Conservation (phyloP, 495 filamentous ascomycete genomes). For the Lichina pygmaea region DNA sequence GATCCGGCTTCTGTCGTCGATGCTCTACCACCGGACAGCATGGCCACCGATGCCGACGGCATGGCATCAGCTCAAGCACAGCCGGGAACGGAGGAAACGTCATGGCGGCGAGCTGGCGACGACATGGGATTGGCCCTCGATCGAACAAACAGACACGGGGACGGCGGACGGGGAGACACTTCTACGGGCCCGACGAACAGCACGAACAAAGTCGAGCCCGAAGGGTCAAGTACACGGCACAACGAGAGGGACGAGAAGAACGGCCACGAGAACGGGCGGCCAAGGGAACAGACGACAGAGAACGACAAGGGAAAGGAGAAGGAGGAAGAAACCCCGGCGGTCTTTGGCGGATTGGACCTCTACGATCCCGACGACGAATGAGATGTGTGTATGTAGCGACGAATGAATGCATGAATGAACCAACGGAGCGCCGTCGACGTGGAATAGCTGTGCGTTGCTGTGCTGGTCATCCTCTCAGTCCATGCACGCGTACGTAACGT, state of each 20-base stretch:
- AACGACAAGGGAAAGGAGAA: conserved; percentile 12
- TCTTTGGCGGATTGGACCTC: conserved; percentile 11
- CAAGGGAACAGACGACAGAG: conserved; percentile 7
- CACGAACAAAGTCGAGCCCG: conserved; percentile 18
- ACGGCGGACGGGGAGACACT: conserved; percentile 25
- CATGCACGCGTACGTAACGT: too few relatives aligned
- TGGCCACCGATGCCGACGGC: too few relatives aligned
- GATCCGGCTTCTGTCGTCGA: conserved; percentile 11
- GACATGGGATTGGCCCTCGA: too few relatives aligned
- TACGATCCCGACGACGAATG: conserved; percentile 10
- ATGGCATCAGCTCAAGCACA: too few relatives aligned
- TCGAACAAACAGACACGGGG: conserved; percentile 5
- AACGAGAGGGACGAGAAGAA: conserved; percentile 5
- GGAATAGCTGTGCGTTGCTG: too few relatives aligned
- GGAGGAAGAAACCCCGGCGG: conserved; percentile 3
- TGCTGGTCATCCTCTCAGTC: too few relatives aligned
- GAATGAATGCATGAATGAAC: too few relatives aligned
- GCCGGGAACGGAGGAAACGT: too few relatives aligned
- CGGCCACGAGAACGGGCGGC: conserved; percentile 10
- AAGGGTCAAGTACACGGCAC: conserved; percentile 3
- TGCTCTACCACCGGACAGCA: not conserved
- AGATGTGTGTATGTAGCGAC: not conserved
- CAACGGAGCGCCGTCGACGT: too few relatives aligned
- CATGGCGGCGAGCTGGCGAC: too few relatives aligned
- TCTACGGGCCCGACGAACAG: conserved; percentile 10